Evolutionary conservation across 345 rosid genomes (phyloP).

Genomic region (Eutrema heterophyllum): DNA sequence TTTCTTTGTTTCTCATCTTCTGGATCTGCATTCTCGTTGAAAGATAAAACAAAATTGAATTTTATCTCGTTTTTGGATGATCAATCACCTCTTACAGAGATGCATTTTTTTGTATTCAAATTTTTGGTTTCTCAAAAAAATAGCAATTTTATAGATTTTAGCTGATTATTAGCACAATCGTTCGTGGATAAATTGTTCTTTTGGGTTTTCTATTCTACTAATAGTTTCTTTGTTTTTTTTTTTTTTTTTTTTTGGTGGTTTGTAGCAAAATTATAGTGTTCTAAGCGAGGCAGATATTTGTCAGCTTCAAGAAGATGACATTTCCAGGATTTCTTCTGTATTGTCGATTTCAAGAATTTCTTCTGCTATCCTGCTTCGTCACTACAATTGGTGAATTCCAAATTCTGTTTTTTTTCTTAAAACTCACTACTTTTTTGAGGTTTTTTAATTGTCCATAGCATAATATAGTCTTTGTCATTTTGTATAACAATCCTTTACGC

Average conservation of each 20-base stretch:
- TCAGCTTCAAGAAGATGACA: constrained; percentile 66
- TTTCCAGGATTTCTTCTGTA: constrained; percentile 52
- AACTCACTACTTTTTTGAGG: background rate
- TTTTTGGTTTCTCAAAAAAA: background rate
- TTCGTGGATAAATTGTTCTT: background rate
- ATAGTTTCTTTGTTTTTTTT: background rate
- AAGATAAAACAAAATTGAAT: background rate
- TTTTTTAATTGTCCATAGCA: background rate
- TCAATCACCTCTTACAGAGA: background rate
- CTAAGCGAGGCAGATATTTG: constrained; percentile 65
- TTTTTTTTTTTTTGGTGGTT: background rate
- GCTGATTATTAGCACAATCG: background rate
- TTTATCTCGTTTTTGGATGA: background rate
- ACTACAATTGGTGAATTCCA: constrained; percentile 54
- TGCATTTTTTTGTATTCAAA: background rate
- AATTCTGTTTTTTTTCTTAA: background rate
- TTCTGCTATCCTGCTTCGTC: constrained; percentile 56
- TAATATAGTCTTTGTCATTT: background rate
- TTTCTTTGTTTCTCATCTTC: background rate
- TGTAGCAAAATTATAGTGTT: constrained; percentile 57
- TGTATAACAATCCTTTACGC: background rate
- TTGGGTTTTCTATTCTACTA: background rate
- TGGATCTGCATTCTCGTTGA: background rate
- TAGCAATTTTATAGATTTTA: background rate
- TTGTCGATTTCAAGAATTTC: constrained; percentile 54